Evolutionary conservation across 2,329 filamentous ascomycete genomes (phyloP).

Genomic region (Curvularia hawaiiensis): DNA sequence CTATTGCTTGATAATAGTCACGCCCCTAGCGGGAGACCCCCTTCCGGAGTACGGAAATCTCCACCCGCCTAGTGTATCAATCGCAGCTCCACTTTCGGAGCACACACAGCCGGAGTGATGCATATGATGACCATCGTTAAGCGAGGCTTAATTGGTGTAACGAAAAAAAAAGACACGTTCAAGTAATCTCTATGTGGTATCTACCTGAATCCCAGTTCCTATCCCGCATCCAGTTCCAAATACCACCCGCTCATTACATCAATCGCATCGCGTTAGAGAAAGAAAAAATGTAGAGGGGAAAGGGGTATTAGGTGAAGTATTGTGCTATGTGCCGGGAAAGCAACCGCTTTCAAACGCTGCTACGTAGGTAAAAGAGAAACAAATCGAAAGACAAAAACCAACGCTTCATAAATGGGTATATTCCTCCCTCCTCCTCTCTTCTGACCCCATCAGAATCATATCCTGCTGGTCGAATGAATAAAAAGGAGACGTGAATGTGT

Average conservation of each 20-base stretch:
- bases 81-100: neutral
- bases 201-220: slow-evolving; percentile 2
- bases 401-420: slow-evolving; percentile 24
- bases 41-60: neutral
- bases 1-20: neutral
- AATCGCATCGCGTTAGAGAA: slow-evolving; percentile 13
- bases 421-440: slow-evolving; percentile 1
- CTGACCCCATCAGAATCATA: slow-evolving; percentile 1
- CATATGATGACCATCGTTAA: neutral
- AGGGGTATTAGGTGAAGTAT: slow-evolving; percentile 15
- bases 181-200: slow-evolving; percentile 14
- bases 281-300: neutral
- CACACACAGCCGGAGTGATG: neutral
- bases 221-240: neutral
- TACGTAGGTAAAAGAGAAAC: slow-evolving; percentile 5
- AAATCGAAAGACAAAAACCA: slow-evolving; percentile 5
- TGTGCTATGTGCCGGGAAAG: slow-evolving; percentile 4
- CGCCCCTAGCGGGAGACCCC: neutral
- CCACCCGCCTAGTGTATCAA: neutral
- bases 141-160: neutral
- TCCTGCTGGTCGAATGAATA: slow-evolving; percentile 1
- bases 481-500: slow-evolving; percentile 1
- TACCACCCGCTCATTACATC: slow-evolving; percentile 13
- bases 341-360: slow-evolving; percentile 9
- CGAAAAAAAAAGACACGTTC: neutral